phyloP scores from a whole-genome alignment of 192 early-diverging fungal genomes.

The Chytriomyces hyalinus region DNA sequence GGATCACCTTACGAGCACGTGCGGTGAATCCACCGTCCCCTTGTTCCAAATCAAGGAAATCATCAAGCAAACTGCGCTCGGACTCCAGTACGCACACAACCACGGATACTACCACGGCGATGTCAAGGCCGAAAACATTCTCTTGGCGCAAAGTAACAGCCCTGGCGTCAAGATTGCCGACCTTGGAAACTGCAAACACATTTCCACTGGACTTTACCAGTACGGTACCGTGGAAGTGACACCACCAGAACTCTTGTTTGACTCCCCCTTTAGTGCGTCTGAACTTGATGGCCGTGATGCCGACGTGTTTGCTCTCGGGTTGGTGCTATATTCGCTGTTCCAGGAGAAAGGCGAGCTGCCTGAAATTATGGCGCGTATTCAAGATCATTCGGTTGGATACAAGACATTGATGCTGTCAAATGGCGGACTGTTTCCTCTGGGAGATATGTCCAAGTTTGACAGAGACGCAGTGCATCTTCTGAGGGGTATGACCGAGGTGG shows the following conservation, averaged over 20 bases:
- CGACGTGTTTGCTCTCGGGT: slow-evolving; percentile 38
- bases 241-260: slow-evolving; percentile 17
- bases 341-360: slow-evolving; percentile 5
- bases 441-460: neutral
- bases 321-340: slow-evolving; percentile 18
- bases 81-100: slow-evolving; percentile 49
- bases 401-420: neutral
- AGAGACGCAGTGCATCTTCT: slow-evolving; percentile 1
- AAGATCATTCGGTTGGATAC: neutral
- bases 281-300: slow-evolving; percentile 7
- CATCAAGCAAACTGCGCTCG: slow-evolving; percentile 51
- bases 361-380: too few relatives aligned
- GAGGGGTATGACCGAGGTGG: slow-evolving; percentile 6
- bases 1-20: neutral
- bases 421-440: neutral
- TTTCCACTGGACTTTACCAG: neutral
- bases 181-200: slow-evolving; percentile 25
- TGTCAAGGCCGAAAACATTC: slow-evolving; percentile 66
- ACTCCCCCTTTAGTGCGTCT: neutral
- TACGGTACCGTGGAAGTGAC: slow-evolving; percentile 17
- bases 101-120: slow-evolving; percentile 58
- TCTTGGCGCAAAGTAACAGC: slow-evolving; percentile 12
- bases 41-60: slow-evolving; percentile 31
- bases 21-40: neutral
- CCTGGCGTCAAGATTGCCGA: slow-evolving; percentile 21